Conservation (phyloP, 2,329 filamentous ascomycete genomes). For the Penicillium sclerotiorum region DNA sequence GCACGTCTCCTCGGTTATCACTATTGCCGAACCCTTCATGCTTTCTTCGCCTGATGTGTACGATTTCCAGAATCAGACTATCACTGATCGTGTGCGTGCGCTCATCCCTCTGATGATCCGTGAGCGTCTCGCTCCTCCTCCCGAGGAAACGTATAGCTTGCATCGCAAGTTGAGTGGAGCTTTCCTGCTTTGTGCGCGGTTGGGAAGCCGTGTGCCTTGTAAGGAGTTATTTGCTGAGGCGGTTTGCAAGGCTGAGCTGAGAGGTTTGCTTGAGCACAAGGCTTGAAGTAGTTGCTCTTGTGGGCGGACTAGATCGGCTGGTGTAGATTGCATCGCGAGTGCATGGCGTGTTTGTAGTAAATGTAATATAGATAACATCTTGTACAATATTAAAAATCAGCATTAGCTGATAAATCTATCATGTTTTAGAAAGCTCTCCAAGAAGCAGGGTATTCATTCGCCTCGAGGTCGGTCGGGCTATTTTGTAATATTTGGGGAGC, state of each 20-base stretch:
- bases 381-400: no score
- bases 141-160: conserved; percentile 95
- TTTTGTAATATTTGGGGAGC: no score
- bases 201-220: conserved; percentile 82
- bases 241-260: conserved; percentile 30
- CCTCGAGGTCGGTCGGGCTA: no score
- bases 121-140: conserved; percentile 85
- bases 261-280: conserved; percentile 15
- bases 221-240: conserved; percentile 69
- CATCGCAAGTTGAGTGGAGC: conserved; percentile 95
- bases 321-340: neutral
- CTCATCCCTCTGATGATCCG: conserved; percentile 92
- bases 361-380: no score
- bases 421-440: no score
- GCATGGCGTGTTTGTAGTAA: conserved; percentile 7
- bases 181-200: conserved; percentile 83
- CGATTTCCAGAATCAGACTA: conserved; percentile 92
- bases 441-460: no score
- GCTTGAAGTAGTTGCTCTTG: no score
- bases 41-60: conserved; percentile 77
- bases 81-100: conserved; percentile 85
- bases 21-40: conserved; percentile 88
- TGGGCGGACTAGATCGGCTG: no score
- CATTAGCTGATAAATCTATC: no score
- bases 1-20: conserved; percentile 83